Evolutionary conservation across 768 basidiomycete genomes (phyloP).

Genomic region (Mycena kentingensis): DNA sequence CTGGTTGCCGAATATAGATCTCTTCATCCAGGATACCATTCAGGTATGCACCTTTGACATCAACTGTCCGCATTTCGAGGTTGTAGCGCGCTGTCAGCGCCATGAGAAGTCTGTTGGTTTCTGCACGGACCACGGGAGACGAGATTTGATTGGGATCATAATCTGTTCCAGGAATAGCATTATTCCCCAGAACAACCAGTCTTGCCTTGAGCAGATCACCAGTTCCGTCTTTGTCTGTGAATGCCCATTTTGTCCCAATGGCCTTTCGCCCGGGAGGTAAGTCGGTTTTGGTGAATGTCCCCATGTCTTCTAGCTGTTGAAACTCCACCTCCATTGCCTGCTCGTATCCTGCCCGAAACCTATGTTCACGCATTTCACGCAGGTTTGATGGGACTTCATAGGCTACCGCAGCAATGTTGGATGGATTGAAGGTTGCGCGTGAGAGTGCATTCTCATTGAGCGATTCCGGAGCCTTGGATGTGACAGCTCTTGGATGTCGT

Average conservation of each 20-base stretch:
- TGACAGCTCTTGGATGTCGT: too few species aligned
- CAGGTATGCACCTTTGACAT: too few species aligned
- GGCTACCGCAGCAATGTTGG: neutral
- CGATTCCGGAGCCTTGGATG: too few species aligned
- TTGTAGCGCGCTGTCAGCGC: neutral
- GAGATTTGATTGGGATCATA: neutral
- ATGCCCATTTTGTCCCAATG: constrained; percentile 28
- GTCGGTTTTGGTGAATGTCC: constrained; percentile 23
- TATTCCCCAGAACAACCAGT: too few species aligned
- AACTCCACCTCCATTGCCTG: constrained; percentile 20
- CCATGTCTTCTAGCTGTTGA: constrained; percentile 15
- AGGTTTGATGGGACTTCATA: constrained; percentile 11
- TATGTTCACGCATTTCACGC: constrained; percentile 20
- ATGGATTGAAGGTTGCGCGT: too few species aligned
- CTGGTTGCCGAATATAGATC: too few species aligned
- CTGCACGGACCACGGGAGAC: neutral
- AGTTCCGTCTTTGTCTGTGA: too few species aligned
- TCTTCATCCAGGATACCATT: too few species aligned
- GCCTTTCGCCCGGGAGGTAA: constrained; percentile 17
- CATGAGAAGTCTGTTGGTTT: neutral
- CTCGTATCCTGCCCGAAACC: constrained; percentile 23
- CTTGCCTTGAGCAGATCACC: too few species aligned
- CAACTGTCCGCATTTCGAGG: neutral
- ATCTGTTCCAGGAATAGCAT: too few species aligned
- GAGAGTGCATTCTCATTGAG: too few species aligned